Conservation (phyloP, 495 filamentous ascomycete species). For the Diplogelasinospora grovesii region DNA sequence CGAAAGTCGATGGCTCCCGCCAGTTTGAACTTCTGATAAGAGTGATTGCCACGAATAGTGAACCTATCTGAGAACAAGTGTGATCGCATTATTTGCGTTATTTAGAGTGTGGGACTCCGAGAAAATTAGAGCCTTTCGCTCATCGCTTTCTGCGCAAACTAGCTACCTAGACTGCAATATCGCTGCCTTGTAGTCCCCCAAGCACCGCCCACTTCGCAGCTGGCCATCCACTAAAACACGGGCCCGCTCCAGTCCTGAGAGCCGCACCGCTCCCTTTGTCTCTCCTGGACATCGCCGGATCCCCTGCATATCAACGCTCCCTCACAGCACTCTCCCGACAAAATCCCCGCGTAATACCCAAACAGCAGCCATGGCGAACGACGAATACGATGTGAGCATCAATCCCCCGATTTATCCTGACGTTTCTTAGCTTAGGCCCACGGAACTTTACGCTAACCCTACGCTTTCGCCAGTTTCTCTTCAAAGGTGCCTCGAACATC, state of each 20-base stretch:
- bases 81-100: no score
- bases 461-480: constrained; percentile 73
- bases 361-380: constrained; percentile 83
- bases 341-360: constrained; percentile 11
- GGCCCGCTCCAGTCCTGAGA: constrained; percentile 22
- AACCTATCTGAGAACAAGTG: no score
- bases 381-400: constrained; percentile 96
- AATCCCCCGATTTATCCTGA: constrained; percentile 3
- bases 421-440: background rate
- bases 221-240: constrained; percentile 16
- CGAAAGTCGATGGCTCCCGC: background rate
- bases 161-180: constrained; percentile 3
- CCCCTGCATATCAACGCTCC: constrained; percentile 20
- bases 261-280: constrained; percentile 29
- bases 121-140: no score
- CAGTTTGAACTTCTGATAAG: background rate
- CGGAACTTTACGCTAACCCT: constrained; percentile 28
- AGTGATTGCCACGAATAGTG: background rate
- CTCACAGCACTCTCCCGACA: constrained; percentile 12
- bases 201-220: constrained; percentile 16
- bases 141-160: background rate
- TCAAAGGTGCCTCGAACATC: constrained; percentile 69
- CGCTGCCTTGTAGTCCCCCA: background rate
- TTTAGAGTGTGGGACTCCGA: no score
- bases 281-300: constrained; percentile 22